Evolutionary conservation across 257 asterid genomes (phyloP).

Genomic region (Perilla frutescens): DNA sequence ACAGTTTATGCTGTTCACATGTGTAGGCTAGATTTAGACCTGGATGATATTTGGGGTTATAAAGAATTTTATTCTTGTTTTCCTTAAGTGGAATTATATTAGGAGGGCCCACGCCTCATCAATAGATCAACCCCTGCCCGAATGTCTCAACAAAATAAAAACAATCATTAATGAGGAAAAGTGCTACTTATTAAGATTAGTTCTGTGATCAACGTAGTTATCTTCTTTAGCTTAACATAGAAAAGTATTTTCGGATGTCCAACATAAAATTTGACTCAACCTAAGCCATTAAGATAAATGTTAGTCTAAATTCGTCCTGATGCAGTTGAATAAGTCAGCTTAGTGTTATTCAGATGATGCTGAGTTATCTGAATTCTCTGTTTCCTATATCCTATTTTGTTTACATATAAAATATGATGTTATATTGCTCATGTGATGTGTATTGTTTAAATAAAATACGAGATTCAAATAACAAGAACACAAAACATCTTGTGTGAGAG

Average conservation of each 20-base stretch:
- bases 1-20: background rate
- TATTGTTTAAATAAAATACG: background rate
- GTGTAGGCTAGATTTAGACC: background rate
- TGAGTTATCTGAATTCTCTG: background rate
- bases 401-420: background rate
- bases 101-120: no score
- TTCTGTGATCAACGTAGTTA: background rate
- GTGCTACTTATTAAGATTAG: background rate
- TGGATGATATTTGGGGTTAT: background rate
- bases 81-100: background rate
- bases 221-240: background rate
- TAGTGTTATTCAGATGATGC: conserved; percentile 11
- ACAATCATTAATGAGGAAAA: background rate
- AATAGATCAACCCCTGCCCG: background rate
- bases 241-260: conserved; percentile 15
- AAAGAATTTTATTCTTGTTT: background rate
- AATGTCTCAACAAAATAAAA: background rate
- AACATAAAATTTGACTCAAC: conserved; percentile 5
- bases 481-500: background rate
- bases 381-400: background rate
- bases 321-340: conserved; percentile 11
- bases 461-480: background rate
- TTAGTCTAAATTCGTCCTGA: conserved; percentile 16
- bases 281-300: conserved; percentile 7
- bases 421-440: background rate